A percentile compares a stretch with the other conserved stretches of the same genome.
phyloP scores from a whole-genome alignment of 179 eudicot genomes.

The Silene coronaria region DNA sequence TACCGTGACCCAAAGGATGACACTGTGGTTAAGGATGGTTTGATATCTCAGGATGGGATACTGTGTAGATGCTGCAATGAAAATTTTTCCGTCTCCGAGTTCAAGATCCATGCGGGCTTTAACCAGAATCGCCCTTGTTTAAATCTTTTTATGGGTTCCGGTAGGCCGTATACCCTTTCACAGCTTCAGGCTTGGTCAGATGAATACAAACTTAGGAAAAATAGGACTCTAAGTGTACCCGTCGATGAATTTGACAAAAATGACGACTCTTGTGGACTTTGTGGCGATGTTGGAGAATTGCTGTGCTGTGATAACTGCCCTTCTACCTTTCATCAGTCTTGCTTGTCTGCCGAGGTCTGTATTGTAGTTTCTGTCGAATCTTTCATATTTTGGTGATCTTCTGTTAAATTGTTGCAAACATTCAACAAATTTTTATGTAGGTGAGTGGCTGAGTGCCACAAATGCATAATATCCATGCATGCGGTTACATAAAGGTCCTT shows the following conservation, averaged over 20 bases:
- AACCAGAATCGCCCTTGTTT: conserved; percentile 52
- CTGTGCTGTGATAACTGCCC: conserved; percentile 96
- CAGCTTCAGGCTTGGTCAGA: conserved; percentile 97
- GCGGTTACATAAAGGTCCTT: conserved; percentile 2
- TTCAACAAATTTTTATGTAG: conserved; percentile 9
- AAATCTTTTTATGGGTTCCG: conserved; percentile 82
- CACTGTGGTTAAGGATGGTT: conserved; percentile 68
- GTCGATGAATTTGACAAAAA: conserved; percentile 62
- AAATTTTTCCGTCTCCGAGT: conserved; percentile 60
- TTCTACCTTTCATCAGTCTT: conserved; percentile 81
- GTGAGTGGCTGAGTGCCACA: background rate
- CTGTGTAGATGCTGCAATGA: conserved; percentile 65
- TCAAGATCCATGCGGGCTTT: conserved; percentile 75
- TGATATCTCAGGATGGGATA: conserved; percentile 62
- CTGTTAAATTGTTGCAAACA: background rate
- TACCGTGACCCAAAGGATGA: conserved; percentile 61
- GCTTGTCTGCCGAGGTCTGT: conserved; percentile 76
- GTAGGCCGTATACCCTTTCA: conserved; percentile 64
- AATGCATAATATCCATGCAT: conserved; percentile 8
- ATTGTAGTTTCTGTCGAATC: conserved; percentile 21
- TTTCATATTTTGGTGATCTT: conserved; percentile 11
- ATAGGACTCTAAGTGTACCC: conserved; percentile 36
- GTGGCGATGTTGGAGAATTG: conserved; percentile 94
- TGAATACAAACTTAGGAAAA: conserved; percentile 79
- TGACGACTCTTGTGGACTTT: conserved; percentile 91